These are phyloP conservation scores for Saturnispora halmiae DNA, from an alignment of 805 yeast genomes.

Conservation along the genomic window DNA sequence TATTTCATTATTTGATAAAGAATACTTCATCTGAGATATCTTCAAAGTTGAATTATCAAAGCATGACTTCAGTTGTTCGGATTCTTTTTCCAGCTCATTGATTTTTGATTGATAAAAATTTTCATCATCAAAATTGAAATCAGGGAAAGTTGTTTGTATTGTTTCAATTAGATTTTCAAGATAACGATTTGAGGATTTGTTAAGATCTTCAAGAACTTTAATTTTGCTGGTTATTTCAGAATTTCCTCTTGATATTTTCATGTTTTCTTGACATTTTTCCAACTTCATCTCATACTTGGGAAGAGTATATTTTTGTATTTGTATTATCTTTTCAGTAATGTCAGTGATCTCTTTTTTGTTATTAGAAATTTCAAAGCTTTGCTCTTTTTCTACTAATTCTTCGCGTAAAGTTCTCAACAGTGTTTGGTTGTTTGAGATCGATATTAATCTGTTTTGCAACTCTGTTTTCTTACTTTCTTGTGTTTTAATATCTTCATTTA, in stretches of 20 bases:
- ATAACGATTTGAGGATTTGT: conserved; percentile 14
- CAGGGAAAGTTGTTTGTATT: conserved; percentile 7
- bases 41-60: conserved; percentile 10
- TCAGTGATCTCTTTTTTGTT: conserved; percentile 22
- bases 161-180: conserved; percentile 11
- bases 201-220: conserved; percentile 21
- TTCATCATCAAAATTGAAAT: conserved; percentile 12
- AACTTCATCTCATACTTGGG: conserved; percentile 33
- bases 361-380: conserved; percentile 28
- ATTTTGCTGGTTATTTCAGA: conserved; percentile 51
- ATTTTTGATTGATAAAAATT: conserved; percentile 5
- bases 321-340: conserved; percentile 30
- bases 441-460: conserved; percentile 32
- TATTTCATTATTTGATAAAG: neutral
- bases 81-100: conserved; percentile 10
- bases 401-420: conserved; percentile 38
- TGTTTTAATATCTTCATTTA: conserved; percentile 32
- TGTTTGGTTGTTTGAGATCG: conserved; percentile 35
- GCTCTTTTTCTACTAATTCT: conserved; percentile 32
- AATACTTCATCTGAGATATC: conserved; percentile 9
- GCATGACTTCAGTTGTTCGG: conserved; percentile 11
- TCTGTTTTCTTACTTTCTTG: conserved; percentile 29
- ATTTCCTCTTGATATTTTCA: conserved; percentile 45
- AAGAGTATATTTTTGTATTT: conserved; percentile 30
- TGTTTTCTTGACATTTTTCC: conserved; percentile 44